Evolutionary conservation across 2,329 filamentous ascomycete species (phyloP).

Genomic region (Metarhizium rileyi): DNA sequence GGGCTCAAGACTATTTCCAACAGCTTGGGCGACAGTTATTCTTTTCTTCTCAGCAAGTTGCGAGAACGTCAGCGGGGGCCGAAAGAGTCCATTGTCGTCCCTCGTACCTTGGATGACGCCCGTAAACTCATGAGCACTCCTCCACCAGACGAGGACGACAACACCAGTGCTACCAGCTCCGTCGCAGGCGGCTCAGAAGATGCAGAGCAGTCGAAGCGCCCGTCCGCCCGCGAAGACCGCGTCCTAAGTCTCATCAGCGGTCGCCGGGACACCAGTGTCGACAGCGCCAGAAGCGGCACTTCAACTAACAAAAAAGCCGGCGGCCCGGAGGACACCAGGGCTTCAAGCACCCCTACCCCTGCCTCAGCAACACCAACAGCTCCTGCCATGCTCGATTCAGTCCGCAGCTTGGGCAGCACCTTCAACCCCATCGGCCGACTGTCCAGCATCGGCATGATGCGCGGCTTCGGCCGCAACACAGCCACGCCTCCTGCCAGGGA

Average conservation of each 20-base stretch:
- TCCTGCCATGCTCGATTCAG: conserved; percentile 65
- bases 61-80: conserved; percentile 54
- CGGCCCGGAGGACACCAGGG: conserved; percentile 33
- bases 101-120: conserved; percentile 88
- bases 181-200: conserved; percentile 32
- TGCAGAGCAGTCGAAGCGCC: conserved; percentile 19
- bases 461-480: conserved; percentile 58
- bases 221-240: conserved; percentile 45
- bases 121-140: conserved; percentile 76
- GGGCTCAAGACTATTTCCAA: conserved; percentile 85
- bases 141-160: conserved; percentile 52
- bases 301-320: conserved; percentile 49
- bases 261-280: conserved; percentile 65
- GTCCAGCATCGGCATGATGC: conserved; percentile 62
- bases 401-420: conserved; percentile 70
- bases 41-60: conserved; percentile 81
- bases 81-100: conserved; percentile 48
- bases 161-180: conserved; percentile 47
- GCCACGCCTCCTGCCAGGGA: conserved; percentile 26
- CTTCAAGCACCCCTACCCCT: conserved; percentile 7
- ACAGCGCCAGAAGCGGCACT: conserved; percentile 58
- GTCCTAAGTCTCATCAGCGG: conserved; percentile 64
- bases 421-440: conserved; percentile 77
- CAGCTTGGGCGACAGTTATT: conserved; percentile 85
- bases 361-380: conserved; percentile 38